Conservation (phyloP, 2,329 filamentous ascomycete genomes). For the Scorias spongiosa region DNA sequence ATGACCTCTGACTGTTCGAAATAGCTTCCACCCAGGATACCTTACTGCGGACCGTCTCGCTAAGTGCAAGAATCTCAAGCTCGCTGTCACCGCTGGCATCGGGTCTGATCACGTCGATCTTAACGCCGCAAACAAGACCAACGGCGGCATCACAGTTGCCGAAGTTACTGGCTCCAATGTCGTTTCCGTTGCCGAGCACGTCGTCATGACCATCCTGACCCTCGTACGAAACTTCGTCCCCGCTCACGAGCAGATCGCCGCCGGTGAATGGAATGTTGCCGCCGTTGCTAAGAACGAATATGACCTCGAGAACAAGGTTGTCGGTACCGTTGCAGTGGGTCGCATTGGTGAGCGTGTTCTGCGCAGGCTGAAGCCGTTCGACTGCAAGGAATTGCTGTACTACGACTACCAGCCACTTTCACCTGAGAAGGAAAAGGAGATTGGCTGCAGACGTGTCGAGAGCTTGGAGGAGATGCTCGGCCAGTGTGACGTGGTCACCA, state of each 20-base stretch:
- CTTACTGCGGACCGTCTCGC: slow-evolving; percentile 89
- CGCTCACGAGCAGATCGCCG: slow-evolving; percentile 81
- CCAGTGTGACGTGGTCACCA: slow-evolving; percentile 94
- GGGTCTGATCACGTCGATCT: slow-evolving; percentile 97
- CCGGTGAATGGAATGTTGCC: slow-evolving; percentile 89
- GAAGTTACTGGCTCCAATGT: slow-evolving; percentile 98
- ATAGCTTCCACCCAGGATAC: slow-evolving; percentile 94
- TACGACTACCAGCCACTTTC: slow-evolving; percentile 95
- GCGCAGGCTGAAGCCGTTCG: slow-evolving; percentile 87
- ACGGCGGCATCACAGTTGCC: slow-evolving; percentile 90
- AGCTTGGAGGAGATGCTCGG: slow-evolving; percentile 82
- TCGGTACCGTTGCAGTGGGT: slow-evolving; percentile 92
- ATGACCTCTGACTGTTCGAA: neutral
- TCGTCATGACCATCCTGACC: slow-evolving; percentile 94
- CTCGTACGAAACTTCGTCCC: slow-evolving; percentile 98
- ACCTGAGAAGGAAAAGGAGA: slow-evolving; percentile 80
- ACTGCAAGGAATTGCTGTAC: slow-evolving; percentile 99
- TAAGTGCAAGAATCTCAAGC: slow-evolving; percentile 97
- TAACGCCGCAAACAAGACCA: slow-evolving; percentile 93
- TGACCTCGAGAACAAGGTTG: slow-evolving; percentile 92
- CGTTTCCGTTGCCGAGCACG: slow-evolving; percentile 96
- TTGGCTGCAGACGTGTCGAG: slow-evolving; percentile 81
- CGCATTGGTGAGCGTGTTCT: slow-evolving; percentile 97
- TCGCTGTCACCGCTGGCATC: slow-evolving; percentile 92
- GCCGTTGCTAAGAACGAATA: slow-evolving; percentile 96